phyloP scores from a whole-genome alignment of 768 basidiomycete species.

The Rickenella mellea region DNA sequence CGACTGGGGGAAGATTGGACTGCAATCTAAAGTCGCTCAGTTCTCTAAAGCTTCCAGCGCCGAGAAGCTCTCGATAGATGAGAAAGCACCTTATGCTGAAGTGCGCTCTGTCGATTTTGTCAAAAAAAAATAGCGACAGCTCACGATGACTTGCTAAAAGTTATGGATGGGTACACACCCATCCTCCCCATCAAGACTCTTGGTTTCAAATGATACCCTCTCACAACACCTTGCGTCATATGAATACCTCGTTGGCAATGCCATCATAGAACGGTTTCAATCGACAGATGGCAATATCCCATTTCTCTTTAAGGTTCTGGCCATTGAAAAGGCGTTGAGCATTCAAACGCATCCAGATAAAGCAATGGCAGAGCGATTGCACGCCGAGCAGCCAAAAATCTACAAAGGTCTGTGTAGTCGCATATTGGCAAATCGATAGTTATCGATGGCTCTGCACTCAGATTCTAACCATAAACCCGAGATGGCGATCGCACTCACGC shows the following conservation, averaged over 20 bases:
- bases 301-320: constrained; percentile 88
- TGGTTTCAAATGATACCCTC: constrained; percentile 36
- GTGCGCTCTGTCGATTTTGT: constrained; percentile 32
- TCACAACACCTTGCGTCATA: constrained; percentile 54
- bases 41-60: constrained; percentile 55
- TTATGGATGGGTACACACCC: constrained; percentile 99
- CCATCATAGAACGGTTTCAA: constrained; percentile 45
- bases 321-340: constrained; percentile 81
- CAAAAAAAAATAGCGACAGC: neutral
- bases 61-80: constrained; percentile 59
- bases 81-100: constrained; percentile 83
- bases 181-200: constrained; percentile 50
- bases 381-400: constrained; percentile 61
- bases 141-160: constrained; percentile 29
- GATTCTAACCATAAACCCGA: constrained; percentile 98
- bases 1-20: constrained; percentile 90
- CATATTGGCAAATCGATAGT: neutral
- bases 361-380: constrained; percentile 60
- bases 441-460: constrained; percentile 19
- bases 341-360: constrained; percentile 94
- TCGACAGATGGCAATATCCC: constrained; percentile 64
- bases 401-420: constrained; percentile 68
- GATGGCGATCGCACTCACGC: constrained; percentile 94
- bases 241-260: constrained; percentile 58
- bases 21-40: constrained; percentile 78